Base-by-base conservation (phyloP, 805 yeast species). In the Saccharomycopsis fermentans region DNA sequence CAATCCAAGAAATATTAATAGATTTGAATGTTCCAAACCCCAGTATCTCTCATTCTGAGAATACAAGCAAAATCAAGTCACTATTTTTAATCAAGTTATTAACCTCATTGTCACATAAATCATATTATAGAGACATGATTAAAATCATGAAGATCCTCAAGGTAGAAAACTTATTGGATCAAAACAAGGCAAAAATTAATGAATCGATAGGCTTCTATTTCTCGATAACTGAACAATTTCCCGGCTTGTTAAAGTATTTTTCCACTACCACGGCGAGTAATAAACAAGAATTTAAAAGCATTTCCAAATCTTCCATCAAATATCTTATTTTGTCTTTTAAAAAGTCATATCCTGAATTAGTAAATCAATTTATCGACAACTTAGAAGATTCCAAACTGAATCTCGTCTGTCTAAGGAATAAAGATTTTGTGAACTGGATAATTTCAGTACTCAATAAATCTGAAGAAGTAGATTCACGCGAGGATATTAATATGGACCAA, bases 101-200 rank as follows among this genome's bases (percentile, higher is more conserved):
- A 26, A 11, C 8, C 6, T 19, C 12, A 6, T 58, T 58, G 36
- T 51, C 60, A 4, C 50, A 35, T 11, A 58, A 58, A 35, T 55
- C 55, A 27, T 58, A 58, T 26, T 58, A 54, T 26, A 29, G 36
- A 6, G 60, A 58, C 16, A 55, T 58, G 29, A 27, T 58, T 6
- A 54, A 52, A 55, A 52, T 55, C 12, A 50, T 58, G 55, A 58
- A 55, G 34, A 32, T 58, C n/a, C 35, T 48, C 9, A 54, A 58
- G 11, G 32, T 35, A 19, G 39, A 48, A 14, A 47, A 50, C n/a
- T 21, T 48, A 14, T n/a, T 16, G 11, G n/a, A 34, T n/a, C 36
- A 47, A 19, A 37, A 48, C 8, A 37, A 34, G 8, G 27, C 17
- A 5, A 51, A 48, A 9, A 19, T 55, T 39, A 54, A 51, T 40